Evolutionary conservation across 106 monocot species (phyloP), one percentile per base, ranked within the genome.

Genomic region (Platanthera zijinensis): DNA sequence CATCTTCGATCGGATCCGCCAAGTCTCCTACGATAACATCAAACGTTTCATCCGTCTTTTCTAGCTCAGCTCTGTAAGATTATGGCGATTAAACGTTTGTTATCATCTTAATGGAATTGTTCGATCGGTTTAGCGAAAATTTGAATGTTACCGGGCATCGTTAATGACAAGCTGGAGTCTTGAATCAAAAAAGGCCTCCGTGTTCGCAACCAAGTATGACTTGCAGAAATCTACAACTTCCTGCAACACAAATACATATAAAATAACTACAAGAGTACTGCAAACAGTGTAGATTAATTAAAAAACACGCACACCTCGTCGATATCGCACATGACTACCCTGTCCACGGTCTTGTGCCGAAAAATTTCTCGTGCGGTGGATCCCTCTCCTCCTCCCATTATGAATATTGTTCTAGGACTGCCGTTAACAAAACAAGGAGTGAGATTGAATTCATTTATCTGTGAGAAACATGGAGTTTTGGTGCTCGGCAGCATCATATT

Each of bases 221-320:
- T 56, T 80, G 67, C 86, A 86, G 80, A 86, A 86, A 72, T 83
- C 86, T 10, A 86, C 86, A 30, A 86, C 86, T 76, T 86, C 86
- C 86, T 83, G 78, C 48, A 78, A 69, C 8, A 79, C 22, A 3
- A 51, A 51, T 48, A 10, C 21, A 46, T 50, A 14, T 10, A 72
- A 7, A 19, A 50, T 21, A 51, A 15, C 18, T 8, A 21, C 50
- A 50, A 68, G 30, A 30, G 28, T 0, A 30, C 22, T 68, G 18
- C n/a, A 39, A 39, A 39, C 39, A 1, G 39, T 53, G 12, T 53
- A 53, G 9, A 53, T 53, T 25, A 47, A 12, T 14, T 6, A 48
- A 1, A 14, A 48, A 48, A 53, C 51, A 52, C 25, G 18, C 49
- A 28, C 57, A 83, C 86, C 86, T 83, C 77, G 64, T 86, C 86